Percentiles rank a stretch among this genome's conserved stretches.
Conservation (phyloP, 768 basidiomycete genomes). For the Tubosaeta sp. region DNA sequence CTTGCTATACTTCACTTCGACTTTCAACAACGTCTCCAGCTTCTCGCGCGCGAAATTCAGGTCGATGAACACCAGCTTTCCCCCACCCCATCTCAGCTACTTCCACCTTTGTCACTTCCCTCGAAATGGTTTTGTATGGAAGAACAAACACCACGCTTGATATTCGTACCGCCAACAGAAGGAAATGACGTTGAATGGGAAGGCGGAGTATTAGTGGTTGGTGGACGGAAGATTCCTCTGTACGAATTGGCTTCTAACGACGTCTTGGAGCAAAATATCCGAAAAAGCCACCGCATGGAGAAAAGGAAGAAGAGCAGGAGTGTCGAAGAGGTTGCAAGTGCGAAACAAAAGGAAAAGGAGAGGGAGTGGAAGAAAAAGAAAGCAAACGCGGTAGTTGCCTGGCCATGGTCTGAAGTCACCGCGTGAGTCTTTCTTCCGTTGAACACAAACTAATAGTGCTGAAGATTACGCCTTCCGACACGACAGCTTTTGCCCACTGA, state of each 20-base stretch:
- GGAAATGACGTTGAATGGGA: conserved; percentile 32
- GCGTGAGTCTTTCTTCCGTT: conserved; percentile 44
- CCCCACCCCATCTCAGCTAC: conserved; percentile 41
- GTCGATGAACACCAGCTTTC: conserved; percentile 44
- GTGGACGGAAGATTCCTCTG: conserved; percentile 60
- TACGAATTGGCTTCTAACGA: conserved; percentile 52
- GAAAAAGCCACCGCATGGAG: conserved; percentile 51
- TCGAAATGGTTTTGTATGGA: conserved; percentile 39
- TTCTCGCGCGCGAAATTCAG: conserved; percentile 55
- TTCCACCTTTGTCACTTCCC: conserved; percentile 53
- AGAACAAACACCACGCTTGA: conserved; percentile 38
- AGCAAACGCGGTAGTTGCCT: conserved; percentile 52
- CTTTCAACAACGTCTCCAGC: conserved; percentile 55
- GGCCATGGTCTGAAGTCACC: conserved; percentile 73
- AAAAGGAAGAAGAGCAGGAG: conserved; percentile 47
- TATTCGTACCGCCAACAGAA: conserved; percentile 30
- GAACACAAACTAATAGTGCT: not conserved
- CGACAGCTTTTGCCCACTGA: conserved; percentile 50
- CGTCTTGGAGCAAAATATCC: conserved; percentile 47
- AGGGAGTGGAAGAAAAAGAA: conserved; percentile 52
- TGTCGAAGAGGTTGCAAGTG: conserved; percentile 38
- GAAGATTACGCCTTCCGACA: not conserved
- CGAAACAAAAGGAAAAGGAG: conserved; percentile 55
- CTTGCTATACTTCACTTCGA: conserved; percentile 70
- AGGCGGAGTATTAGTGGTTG: conserved; percentile 72